phyloP scores from a whole-genome alignment of 768 basidiomycete genomes.

The Boletus fagicola region DNA sequence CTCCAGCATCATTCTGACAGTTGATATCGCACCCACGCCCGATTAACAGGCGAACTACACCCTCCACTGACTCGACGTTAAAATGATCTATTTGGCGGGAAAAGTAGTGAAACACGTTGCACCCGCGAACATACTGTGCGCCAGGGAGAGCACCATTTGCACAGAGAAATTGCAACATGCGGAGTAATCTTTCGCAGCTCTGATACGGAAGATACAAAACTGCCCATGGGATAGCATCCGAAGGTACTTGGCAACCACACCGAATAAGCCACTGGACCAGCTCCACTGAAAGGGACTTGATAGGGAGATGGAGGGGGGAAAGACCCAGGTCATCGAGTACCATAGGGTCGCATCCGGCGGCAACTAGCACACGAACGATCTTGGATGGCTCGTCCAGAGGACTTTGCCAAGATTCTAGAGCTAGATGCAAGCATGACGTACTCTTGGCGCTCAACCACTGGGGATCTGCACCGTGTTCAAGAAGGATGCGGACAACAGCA shows the following conservation, averaged over 20 bases:
- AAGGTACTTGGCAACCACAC: background rate
- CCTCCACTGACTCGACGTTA: background rate
- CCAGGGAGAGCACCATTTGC: background rate
- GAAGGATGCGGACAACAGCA: background rate
- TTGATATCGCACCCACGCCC: background rate
- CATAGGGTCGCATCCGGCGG: background rate
- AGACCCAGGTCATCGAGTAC: background rate
- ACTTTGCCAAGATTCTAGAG: background rate
- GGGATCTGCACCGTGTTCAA: background rate
- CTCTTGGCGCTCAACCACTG: too few species aligned
- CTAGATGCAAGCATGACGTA: background rate
- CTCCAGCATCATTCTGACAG: too few species aligned
- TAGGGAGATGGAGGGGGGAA: background rate
- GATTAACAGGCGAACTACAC: background rate
- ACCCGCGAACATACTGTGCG: background rate
- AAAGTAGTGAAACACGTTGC: background rate
- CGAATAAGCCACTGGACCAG: background rate
- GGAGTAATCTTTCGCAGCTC: too few species aligned
- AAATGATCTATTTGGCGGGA: rapidly evolving
- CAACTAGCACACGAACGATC: background rate
- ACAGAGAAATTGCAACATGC: background rate
- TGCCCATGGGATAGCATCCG: background rate
- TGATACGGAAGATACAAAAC: background rate
- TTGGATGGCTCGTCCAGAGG: background rate
- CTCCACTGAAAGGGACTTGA: background rate